Percentiles rank a stretch among this genome's conserved stretches.
phyloP scores from a whole-genome alignment of 2,329 filamentous ascomycete species.

The Podosphaera fusca region DNA sequence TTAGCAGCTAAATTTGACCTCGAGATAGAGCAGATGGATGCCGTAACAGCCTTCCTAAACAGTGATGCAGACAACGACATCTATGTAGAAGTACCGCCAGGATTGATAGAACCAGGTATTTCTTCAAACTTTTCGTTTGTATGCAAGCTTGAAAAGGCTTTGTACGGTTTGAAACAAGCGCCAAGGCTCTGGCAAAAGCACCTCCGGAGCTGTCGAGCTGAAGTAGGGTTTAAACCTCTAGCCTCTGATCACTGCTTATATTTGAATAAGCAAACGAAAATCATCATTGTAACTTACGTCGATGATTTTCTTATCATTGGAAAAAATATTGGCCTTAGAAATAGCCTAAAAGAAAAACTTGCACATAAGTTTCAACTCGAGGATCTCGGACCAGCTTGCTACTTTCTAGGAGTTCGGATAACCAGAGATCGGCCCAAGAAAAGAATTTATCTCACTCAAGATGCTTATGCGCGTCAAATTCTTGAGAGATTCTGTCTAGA shows the following conservation, averaged over 20 bases:
- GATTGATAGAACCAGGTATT: not conserved
- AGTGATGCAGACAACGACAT: constrained; percentile 1
- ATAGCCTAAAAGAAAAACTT: no score
- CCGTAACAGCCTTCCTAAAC: not conserved
- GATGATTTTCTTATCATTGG: no score
- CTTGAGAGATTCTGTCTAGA: no score
- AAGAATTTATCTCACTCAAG: no score
- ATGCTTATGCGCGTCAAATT: no score
- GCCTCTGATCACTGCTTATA: not conserved
- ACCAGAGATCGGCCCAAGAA: no score
- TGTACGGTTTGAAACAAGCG: constrained; percentile 1
- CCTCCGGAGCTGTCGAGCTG: not conserved
- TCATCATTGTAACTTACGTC: not conserved
- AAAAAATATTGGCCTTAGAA: no score
- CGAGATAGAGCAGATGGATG: not conserved
- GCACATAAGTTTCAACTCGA: no score
- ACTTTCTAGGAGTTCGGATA: no score
- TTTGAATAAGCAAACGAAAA: not conserved
- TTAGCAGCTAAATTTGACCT: not conserved
- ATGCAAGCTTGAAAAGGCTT: not conserved
- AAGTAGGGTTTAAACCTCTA: not conserved
- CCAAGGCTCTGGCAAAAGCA: constrained; percentile 1
- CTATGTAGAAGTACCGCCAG: not conserved
- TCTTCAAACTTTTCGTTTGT: not conserved
- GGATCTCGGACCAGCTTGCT: no score